phyloP scores from a whole-genome alignment of 768 basidiomycete species.

The Terana coerulea region DNA sequence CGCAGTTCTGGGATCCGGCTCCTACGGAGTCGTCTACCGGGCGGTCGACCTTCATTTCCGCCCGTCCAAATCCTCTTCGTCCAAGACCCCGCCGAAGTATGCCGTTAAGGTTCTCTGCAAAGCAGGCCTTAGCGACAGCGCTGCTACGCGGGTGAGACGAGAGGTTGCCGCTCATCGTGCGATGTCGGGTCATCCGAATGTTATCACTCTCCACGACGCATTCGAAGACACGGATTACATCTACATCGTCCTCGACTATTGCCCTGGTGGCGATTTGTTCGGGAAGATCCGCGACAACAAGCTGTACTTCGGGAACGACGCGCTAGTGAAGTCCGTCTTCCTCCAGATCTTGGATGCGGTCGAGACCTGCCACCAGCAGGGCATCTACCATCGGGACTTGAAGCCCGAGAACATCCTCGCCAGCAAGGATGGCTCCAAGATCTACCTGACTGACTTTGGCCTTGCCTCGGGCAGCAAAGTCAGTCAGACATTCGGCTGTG shows the following conservation, averaged over 20 bases:
- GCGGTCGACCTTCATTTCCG: slow-evolving; percentile 12
- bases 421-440: slow-evolving; percentile 33
- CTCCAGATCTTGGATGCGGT: slow-evolving; percentile 54
- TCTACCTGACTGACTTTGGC: slow-evolving; percentile 46
- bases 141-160: slow-evolving; percentile 27
- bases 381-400: slow-evolving; percentile 54
- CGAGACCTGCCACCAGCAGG: slow-evolving; percentile 43
- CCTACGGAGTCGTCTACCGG: slow-evolving; percentile 21
- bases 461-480: slow-evolving; percentile 19
- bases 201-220: slow-evolving; percentile 67
- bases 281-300: slow-evolving; percentile 35
- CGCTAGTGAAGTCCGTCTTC: slow-evolving; percentile 44
- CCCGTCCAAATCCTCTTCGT: background rate
- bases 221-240: slow-evolving; percentile 59
- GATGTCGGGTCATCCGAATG: slow-evolving; percentile 55
- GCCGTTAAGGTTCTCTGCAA: slow-evolving; percentile 20
- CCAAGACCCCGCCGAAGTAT: background rate
- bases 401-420: slow-evolving; percentile 53
- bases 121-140: background rate
- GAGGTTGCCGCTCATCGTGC: slow-evolving; percentile 60
- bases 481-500: slow-evolving; percentile 19
- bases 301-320: slow-evolving; percentile 39
- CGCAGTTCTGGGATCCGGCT: slow-evolving; percentile 19
- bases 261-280: slow-evolving; percentile 43
- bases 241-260: slow-evolving; percentile 62